Evolutionary conservation across 305 asterid genomes (phyloP).

Genomic region (Fraxinus xanthoxyloides): DNA sequence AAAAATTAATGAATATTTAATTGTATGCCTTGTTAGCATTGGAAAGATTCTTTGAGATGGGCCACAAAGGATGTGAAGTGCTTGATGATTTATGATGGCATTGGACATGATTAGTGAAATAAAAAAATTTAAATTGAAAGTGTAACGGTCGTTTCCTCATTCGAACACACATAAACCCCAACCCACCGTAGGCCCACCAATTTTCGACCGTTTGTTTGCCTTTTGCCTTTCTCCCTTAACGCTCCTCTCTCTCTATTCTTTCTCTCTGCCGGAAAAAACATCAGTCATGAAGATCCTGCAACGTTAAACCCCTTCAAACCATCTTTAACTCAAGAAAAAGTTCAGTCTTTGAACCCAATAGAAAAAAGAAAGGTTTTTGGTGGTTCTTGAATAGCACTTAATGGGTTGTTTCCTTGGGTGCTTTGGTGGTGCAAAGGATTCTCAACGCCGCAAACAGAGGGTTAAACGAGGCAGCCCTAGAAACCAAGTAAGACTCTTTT

Average conservation of each 20-base stretch:
- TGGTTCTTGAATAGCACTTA: not conserved
- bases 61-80: not conserved
- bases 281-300: constrained; percentile 5
- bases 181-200: not conserved
- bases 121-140: not conserved
- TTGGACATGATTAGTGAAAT: not conserved
- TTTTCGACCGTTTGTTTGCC: constrained; percentile 3
- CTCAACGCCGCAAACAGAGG: constrained; percentile 35
- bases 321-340: not conserved
- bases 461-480: constrained; percentile 31
- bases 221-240: not conserved
- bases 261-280: not conserved
- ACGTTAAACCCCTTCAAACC: not conserved
- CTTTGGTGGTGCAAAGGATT: constrained; percentile 38
- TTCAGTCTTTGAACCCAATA: not conserved
- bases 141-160: not conserved
- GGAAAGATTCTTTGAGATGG: not conserved
- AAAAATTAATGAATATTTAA: too few relatives aligned
- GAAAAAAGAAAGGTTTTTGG: not conserved
- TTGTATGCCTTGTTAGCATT: not conserved
- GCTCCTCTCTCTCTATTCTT: not conserved
- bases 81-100: not conserved
- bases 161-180: not conserved
- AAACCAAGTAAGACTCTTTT: constrained; percentile 26
- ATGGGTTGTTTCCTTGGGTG: constrained; percentile 53